Evolutionary conservation across 1,284 basidiomycete species (phyloP).

Genomic region (Cystobasidium pallidum): DNA sequence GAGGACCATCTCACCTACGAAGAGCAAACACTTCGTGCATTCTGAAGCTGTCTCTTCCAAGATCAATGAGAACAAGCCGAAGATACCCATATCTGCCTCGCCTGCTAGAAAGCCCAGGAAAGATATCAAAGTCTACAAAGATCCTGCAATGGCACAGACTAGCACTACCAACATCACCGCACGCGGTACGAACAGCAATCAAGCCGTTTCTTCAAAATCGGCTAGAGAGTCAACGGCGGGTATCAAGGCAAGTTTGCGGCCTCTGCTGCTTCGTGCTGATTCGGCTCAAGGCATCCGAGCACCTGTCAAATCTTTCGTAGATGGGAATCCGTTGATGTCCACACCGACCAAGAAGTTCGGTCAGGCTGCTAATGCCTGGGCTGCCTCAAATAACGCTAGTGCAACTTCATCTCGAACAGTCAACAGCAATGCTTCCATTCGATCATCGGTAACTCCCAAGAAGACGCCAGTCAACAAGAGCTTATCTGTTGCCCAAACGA

Average conservation of each 20-base stretch:
- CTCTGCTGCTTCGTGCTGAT: conserved; percentile 29
- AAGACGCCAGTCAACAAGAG: not conserved
- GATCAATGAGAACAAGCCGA: not conserved
- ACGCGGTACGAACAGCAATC: conserved; percentile 3
- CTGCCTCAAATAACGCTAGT: conserved; percentile 9
- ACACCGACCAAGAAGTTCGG: conserved; percentile 31
- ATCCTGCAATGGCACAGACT: conserved; percentile 10
- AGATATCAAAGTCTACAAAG: conserved; percentile 42
- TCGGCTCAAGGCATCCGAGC: conserved; percentile 18
- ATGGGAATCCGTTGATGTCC: conserved; percentile 21
- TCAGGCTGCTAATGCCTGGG: conserved; percentile 20
- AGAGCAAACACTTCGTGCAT: not conserved
- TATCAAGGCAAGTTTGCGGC: conserved; percentile 22
- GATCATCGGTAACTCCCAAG: conserved; percentile 3
- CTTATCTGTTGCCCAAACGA: conserved; percentile 7
- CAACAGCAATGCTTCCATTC: not conserved
- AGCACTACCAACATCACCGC: not conserved
- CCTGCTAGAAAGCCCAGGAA: conserved; percentile 17
- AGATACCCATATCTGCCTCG: conserved; percentile 7
- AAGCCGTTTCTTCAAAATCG: not conserved
- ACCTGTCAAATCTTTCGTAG: conserved; percentile 17
- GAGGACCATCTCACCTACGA: conserved; percentile 1
- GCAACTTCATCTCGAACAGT: not conserved
- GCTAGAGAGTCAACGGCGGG: not conserved
- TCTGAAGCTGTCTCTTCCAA: not conserved